Percentiles rank a stretch among this genome's conserved stretches.
phyloP scores from a whole-genome alignment of 441 rosid species.

The Populus hybrid region DNA sequence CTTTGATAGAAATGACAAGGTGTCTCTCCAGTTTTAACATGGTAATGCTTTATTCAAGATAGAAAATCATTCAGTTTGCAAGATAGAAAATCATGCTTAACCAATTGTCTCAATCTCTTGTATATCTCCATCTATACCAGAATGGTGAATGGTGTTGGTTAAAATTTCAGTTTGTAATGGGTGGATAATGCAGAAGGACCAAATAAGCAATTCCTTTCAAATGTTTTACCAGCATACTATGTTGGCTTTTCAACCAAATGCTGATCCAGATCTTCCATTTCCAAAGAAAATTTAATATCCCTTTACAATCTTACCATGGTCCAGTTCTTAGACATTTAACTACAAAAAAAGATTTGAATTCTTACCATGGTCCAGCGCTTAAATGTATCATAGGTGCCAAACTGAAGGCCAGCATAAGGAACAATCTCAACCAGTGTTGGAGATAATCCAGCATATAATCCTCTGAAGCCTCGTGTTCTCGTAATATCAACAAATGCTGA shows the following conservation, averaged over 20 bases:
- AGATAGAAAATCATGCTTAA: neutral
- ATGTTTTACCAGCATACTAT: neutral
- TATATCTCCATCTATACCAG: neutral
- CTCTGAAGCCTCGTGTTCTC: constrained; percentile 68
- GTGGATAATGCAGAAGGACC: neutral
- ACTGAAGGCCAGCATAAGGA: constrained; percentile 97
- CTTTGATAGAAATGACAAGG: neutral
- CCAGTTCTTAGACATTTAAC: neutral
- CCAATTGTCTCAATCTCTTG: neutral
- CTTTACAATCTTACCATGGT: neutral
- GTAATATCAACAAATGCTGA: constrained; percentile 79
- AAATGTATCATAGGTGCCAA: constrained; percentile 91
- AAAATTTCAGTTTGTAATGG: too few relatives aligned
- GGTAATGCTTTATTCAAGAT: neutral
- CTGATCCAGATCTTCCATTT: neutral
- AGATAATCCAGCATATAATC: constrained; percentile 85
- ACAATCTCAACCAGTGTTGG: constrained; percentile 93
- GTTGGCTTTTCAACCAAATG: neutral
- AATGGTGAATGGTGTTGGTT: neutral
- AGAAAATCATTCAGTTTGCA: neutral
- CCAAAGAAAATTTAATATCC: neutral
- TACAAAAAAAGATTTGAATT: constrained; percentile 1
- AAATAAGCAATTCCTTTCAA: neutral
- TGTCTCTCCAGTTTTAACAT: neutral
- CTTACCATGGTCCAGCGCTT: constrained; percentile 86